Conservation (phyloP, 2,329 filamentous ascomycete genomes). For the Fragosphaeria purpurea region DNA sequence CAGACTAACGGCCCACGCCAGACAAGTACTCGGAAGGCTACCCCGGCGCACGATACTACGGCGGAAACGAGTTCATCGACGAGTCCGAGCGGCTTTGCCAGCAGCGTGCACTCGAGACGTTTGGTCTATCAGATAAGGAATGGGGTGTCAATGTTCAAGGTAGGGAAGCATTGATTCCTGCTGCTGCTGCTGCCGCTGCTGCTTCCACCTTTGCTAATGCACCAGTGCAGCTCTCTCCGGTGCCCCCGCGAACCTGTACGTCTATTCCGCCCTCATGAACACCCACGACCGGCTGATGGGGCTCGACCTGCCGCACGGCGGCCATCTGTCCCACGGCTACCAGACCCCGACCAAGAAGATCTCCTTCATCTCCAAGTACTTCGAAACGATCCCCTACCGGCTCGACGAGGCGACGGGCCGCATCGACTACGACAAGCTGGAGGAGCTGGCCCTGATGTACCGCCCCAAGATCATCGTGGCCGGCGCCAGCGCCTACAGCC, state of each 20-base stretch:
- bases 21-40: constrained; percentile 99
- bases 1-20: constrained; percentile 20
- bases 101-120: constrained; percentile 77
- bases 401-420: constrained; percentile 81
- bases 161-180: constrained; percentile 29
- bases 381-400: constrained; percentile 93
- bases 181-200: neutral
- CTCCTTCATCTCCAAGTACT: constrained; percentile 97
- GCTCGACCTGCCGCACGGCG: constrained; percentile 89
- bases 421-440: constrained; percentile 90
- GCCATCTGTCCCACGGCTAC: constrained; percentile 93
- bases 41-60: constrained; percentile 91
- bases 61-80: constrained; percentile 94
- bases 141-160: constrained; percentile 97
- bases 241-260: constrained; percentile 70
- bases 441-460: constrained; percentile 79
- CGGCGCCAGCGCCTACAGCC: constrained; percentile 90
- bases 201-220: constrained; percentile 8
- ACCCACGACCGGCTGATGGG: constrained; percentile 96
- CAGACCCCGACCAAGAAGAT: constrained; percentile 92
- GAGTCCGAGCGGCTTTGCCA: constrained; percentile 83
- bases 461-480: constrained; percentile 93
- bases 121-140: constrained; percentile 70
- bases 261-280: constrained; percentile 87
- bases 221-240: constrained; percentile 60